Percentiles rank a stretch among this genome's conserved stretches.
These are phyloP conservation scores for Amborella trichopoda DNA, from an alignment of 164 flowering plant genomes.

Conservation along the genomic window DNA sequence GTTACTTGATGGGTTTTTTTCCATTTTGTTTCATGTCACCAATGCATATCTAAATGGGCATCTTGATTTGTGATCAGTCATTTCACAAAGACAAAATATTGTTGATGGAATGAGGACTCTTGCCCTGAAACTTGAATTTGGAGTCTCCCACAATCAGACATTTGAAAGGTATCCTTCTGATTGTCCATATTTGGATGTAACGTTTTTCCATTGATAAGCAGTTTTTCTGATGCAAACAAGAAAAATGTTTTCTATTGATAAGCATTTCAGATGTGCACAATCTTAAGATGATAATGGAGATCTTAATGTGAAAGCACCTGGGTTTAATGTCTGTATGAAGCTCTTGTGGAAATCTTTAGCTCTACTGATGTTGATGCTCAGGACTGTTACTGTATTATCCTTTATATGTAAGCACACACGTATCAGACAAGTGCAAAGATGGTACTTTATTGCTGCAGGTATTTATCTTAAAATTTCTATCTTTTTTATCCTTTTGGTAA, in stretches of 20 bases:
- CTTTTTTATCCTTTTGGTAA: neutral
- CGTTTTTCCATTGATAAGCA: too few relatives aligned
- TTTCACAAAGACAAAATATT: conserved; percentile 48
- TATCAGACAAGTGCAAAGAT: conserved; percentile 66
- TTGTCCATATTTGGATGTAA: too few relatives aligned
- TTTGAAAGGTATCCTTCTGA: too few relatives aligned
- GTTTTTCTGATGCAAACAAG: too few relatives aligned
- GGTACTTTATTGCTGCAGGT: conserved; percentile 89
- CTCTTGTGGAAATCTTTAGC: too few relatives aligned
- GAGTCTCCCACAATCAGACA: conserved; percentile 73
- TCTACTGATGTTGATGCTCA: conserved; percentile 16
- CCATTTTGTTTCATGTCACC: too few relatives aligned
- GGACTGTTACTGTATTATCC: conserved; percentile 89
- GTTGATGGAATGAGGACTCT: conserved; percentile 95
- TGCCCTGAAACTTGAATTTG: conserved; percentile 92
- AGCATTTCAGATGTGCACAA: too few relatives aligned
- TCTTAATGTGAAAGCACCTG: too few relatives aligned
- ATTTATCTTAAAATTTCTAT: conserved; percentile 5
- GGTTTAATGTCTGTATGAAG: too few relatives aligned
- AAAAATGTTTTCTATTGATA: too few relatives aligned
- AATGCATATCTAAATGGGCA: too few relatives aligned
- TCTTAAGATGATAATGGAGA: too few relatives aligned
- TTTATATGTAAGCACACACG: conserved; percentile 74
- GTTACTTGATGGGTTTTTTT: neutral
- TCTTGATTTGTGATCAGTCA: conserved; percentile 31